Percentiles rank a stretch among this genome's conserved stretches.
Evolutionary conservation across 2,329 filamentous ascomycete species (phyloP).

Genomic region (Colletotrichum magnum): DNA sequence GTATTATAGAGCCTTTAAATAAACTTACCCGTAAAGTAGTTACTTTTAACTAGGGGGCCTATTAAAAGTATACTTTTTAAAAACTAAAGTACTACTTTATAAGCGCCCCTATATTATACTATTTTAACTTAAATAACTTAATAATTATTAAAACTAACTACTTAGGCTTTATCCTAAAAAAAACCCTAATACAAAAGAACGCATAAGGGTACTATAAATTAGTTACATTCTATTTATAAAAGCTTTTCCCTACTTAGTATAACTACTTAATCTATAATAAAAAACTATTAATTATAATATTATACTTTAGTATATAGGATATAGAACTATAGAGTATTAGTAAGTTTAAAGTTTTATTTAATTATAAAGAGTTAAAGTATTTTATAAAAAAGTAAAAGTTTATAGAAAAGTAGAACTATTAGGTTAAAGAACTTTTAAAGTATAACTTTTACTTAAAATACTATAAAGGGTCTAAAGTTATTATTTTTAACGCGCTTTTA

Average conservation of each 20-base stretch:
- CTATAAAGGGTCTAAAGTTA: neutral
- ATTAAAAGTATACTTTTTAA: neutral
- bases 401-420: neutral
- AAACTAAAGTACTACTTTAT: neutral
- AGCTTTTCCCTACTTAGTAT: neutral
- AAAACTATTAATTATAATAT: neutral
- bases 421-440: neutral
- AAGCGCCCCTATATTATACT: neutral
- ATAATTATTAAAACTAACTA: neutral
- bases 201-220: neutral
- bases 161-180: neutral
- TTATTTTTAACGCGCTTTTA: constrained; percentile 14
- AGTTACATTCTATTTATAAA: neutral
- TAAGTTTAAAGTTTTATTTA: neutral
- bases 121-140: neutral
- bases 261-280: constrained; percentile 25
- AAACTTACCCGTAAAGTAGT: neutral
- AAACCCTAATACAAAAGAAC: neutral
- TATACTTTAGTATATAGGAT: neutral
- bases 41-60: neutral
- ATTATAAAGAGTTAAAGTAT: constrained; percentile 5
- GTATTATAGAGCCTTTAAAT: neutral
- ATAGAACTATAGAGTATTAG: neutral
- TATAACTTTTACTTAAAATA: constrained; percentile 4
- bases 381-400: neutral